Evolutionary conservation across 345 rosid genomes (phyloP).

Genomic region (Capsella bursapastoris): DNA sequence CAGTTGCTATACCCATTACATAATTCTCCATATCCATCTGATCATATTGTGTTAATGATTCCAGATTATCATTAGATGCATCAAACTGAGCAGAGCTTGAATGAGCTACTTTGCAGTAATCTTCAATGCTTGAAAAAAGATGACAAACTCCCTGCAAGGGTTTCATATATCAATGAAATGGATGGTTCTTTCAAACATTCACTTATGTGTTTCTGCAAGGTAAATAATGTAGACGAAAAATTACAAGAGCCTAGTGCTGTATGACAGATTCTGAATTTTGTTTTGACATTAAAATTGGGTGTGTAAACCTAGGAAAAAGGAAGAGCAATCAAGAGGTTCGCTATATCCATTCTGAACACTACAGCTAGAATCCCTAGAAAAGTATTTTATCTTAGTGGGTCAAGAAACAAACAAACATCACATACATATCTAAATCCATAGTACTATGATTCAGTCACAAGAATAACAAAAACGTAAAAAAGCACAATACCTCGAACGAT

Average conservation of each 20-base stretch:
- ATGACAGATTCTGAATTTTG: neutral
- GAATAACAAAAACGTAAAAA: constrained; percentile 1
- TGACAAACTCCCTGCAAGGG: constrained; percentile 83
- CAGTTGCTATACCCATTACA: constrained; percentile 67
- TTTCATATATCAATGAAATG: constrained; percentile 31
- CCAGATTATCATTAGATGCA: constrained; percentile 59
- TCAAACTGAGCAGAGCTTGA: constrained; percentile 61
- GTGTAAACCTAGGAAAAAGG: constrained; percentile 3
- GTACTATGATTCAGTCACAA: no score
- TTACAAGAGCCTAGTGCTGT: no score
- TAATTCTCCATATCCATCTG: constrained; percentile 89
- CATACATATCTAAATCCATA: neutral
- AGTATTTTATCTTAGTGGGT: neutral
- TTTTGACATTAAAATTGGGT: neutral
- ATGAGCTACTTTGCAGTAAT: constrained; percentile 73
- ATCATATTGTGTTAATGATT: constrained; percentile 63
- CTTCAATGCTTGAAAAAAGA: constrained; percentile 74
- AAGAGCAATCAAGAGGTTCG: constrained; percentile 15
- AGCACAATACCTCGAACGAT: constrained; percentile 73
- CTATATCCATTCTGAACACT: constrained; percentile 13
- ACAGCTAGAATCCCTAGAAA: constrained; percentile 14
- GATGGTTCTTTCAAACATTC: neutral
- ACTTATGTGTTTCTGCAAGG: constrained; percentile 24
- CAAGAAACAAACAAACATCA: neutral
- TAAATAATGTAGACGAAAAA: no score